Evolutionary conservation across 192 early-diverging fungal species (phyloP), one percentile per base, ranked within the genome.

Genomic region (Hyaloraphidium curvatum): DNA sequence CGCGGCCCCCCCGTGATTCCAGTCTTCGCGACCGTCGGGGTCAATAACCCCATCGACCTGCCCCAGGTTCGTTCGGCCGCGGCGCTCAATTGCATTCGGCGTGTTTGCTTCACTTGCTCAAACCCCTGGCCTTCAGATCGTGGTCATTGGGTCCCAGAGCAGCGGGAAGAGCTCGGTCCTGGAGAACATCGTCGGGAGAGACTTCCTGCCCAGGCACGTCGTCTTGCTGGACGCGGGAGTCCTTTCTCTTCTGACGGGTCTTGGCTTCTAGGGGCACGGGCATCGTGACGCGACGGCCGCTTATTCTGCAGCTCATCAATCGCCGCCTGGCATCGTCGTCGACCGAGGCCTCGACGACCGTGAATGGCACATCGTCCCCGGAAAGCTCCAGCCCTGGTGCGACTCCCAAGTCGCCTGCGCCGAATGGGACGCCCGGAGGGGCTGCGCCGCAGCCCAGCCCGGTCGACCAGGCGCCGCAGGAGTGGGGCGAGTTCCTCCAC

Each of bases 401-500:
- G 16, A 28, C 48, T 11, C 5, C 43, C 4, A 25, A 48, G 4
- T 48, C 43, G 14, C 43, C 43, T 48, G 43, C 43, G 7, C 43
- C 25, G 5, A 48, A 26, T 0, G 30, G 48, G 2, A 28, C n/a
- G 16, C 27, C 48, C n/a, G 27, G 30, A 50, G 27, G 27, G 30
- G 51, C 30, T 29, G 2, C 39, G 23, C 39, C 16, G 51, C 40
- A 48, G 5, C 7, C 43, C 7, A 48, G 7, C 23, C 17, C 35
- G 22, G 52, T 28, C 40, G 60, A 66, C 19, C 71, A 77, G 26
- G 80, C 84, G 53, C 66, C 73, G 39, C 75, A 90, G 35, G 96
- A 99, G 66, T 99, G 91, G 91, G 96, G 96, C 33, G 96, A 99
- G 66, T 99, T 99, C 63, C 66, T 99, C 55, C 96, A 99, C 64